phyloP scores from a whole-genome alignment of 2,329 filamentous ascomycete genomes.

The Diaporthe ampelina region DNA sequence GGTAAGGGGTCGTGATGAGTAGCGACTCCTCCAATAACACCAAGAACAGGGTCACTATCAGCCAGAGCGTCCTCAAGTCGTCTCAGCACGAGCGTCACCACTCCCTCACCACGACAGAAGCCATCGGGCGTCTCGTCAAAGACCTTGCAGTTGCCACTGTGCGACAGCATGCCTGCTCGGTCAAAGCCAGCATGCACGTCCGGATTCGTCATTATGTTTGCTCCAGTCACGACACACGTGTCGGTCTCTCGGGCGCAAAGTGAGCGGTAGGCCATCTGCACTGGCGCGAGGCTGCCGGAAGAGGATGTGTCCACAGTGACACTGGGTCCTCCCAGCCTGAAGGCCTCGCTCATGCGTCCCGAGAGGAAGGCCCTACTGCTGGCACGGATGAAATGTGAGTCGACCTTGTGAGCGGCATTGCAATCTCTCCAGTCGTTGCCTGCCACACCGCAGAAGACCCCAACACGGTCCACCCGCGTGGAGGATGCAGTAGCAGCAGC shows the following conservation, averaged over 20 bases:
- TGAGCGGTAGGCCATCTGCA: constrained; percentile 61
- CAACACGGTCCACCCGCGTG: constrained; percentile 62
- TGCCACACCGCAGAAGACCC: constrained; percentile 75
- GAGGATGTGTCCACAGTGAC: constrained; percentile 56
- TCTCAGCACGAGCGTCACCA: constrained; percentile 62
- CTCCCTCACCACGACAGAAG: constrained; percentile 66
- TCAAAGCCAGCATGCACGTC: constrained; percentile 74
- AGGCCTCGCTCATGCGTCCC: constrained; percentile 54
- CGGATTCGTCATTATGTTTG: constrained; percentile 74
- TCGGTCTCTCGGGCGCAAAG: constrained; percentile 74
- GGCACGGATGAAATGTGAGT: constrained; percentile 45
- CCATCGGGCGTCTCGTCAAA: constrained; percentile 56
- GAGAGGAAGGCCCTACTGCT: constrained; percentile 50
- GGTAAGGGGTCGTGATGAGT: constrained; percentile 73
- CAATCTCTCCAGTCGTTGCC: constrained; percentile 68
- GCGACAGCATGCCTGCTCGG: constrained; percentile 72
- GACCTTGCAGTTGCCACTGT: constrained; percentile 50
- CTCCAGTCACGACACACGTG: constrained; percentile 72
- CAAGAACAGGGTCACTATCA: constrained; percentile 58
- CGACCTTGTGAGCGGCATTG: constrained; percentile 60
- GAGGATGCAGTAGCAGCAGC: constrained; percentile 41
- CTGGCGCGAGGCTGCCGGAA: constrained; percentile 51
- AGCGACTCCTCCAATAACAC: constrained; percentile 57
- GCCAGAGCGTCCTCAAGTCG: constrained; percentile 58
- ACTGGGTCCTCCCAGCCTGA: constrained; percentile 51